Percentiles rank a stretch among this genome's conserved stretches.
These are phyloP conservation scores for Fusarium odoratissimum DNA, from an alignment of 2,329 filamentous ascomycete species.

Conservation along the genomic window DNA sequence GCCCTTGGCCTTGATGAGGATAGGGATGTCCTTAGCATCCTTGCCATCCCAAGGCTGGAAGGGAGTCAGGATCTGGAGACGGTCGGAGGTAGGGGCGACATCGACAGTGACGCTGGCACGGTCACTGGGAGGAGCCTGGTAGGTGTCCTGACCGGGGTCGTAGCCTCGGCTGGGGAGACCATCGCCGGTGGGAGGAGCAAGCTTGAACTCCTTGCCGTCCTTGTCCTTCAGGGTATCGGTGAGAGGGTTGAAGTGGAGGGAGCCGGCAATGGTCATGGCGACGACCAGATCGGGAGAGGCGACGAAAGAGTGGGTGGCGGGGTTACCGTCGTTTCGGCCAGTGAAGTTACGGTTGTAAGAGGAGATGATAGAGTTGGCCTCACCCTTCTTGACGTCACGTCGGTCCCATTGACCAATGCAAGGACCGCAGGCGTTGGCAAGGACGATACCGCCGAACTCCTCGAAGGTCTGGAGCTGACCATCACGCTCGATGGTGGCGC, in stretches of 20 bases:
- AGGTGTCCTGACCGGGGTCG: conserved; percentile 91
- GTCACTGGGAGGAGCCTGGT: conserved; percentile 91
- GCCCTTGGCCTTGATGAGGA: conserved; percentile 96
- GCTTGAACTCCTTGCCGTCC: conserved; percentile 95
- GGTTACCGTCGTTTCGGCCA: conserved; percentile 95
- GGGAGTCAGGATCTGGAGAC: conserved; percentile 89
- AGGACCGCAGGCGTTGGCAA: conserved; percentile 94
- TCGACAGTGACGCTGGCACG: conserved; percentile 78
- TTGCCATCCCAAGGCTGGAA: conserved; percentile 94
- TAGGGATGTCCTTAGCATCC: conserved; percentile 84
- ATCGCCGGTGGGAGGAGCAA: conserved; percentile 81
- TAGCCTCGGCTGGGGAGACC: conserved; percentile 86
- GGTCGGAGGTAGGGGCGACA: conserved; percentile 90
- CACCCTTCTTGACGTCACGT: conserved; percentile 91
- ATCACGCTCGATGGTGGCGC: conserved; percentile 91
- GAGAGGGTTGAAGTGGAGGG: conserved; percentile 93
- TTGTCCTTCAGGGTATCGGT: conserved; percentile 93
- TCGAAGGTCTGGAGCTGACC: conserved; percentile 87
- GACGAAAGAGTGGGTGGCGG: conserved; percentile 92
- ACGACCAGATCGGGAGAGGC: conserved; percentile 91
- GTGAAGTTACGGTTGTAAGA: conserved; percentile 99
- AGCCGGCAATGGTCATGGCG: conserved; percentile 84
- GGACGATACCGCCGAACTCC: conserved; percentile 85
- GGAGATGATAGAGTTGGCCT: conserved; percentile 95
- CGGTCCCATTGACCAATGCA: conserved; percentile 98